Evolutionary conservation across 2,329 filamentous ascomycete species (phyloP).

Genomic region (Cordyceps tenuipes): DNA sequence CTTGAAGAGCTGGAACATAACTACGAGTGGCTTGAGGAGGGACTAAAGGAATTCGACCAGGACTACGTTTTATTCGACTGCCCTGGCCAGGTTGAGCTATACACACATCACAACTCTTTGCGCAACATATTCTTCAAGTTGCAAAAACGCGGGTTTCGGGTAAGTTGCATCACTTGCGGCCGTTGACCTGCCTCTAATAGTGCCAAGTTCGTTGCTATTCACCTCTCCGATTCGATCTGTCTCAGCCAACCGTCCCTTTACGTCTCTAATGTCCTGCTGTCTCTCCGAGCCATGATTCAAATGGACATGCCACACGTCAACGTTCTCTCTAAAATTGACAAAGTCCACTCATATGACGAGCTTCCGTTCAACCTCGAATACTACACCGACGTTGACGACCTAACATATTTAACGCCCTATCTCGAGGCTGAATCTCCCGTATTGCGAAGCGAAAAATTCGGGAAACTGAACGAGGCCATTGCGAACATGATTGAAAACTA

Average conservation of each 20-base stretch:
- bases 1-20: constrained; percentile 93
- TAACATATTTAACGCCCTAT: constrained; percentile 72
- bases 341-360: constrained; percentile 73
- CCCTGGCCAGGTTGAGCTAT: constrained; percentile 92
- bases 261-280: constrained; percentile 86
- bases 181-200: constrained; percentile 20
- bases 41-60: constrained; percentile 70
- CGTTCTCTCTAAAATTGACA: constrained; percentile 96
- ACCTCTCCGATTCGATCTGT: constrained; percentile 90
- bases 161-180: constrained; percentile 29
- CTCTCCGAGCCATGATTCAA: constrained; percentile 92
- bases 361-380: constrained; percentile 93
- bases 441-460: constrained; percentile 66
- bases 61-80: constrained; percentile 96
- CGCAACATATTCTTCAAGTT: constrained; percentile 86
- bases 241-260: constrained; percentile 90
- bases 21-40: constrained; percentile 81
- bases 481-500: constrained; percentile 84
- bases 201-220: constrained; percentile 75
- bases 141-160: constrained; percentile 86
- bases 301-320: constrained; percentile 96
- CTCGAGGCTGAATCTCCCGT: constrained; percentile 71
- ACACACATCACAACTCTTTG: constrained; percentile 87
- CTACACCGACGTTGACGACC: constrained; percentile 94
- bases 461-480: constrained; percentile 76